These are phyloP conservation scores for Nemania sp. DNA, from an alignment of 2,329 filamentous ascomycete species.

Conservation along the genomic window DNA sequence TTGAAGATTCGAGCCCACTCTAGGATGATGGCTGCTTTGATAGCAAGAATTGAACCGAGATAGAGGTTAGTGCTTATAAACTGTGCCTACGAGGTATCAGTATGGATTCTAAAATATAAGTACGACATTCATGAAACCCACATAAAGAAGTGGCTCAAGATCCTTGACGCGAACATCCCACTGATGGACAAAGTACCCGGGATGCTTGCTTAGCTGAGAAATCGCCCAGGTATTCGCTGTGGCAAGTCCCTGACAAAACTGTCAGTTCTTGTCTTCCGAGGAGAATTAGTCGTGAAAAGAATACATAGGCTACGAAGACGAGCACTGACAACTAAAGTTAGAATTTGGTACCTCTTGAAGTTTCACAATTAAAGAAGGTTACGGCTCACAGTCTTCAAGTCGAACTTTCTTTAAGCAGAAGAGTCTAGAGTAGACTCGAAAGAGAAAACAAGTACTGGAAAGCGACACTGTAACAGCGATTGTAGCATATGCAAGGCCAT, in stretches of 20 bases:
- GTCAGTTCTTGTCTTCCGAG: too few relatives aligned
- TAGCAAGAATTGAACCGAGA: too few relatives aligned
- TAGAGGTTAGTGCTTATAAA: too few relatives aligned
- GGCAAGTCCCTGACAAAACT: neutral
- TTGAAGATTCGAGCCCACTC: too few relatives aligned
- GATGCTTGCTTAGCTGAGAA: neutral
- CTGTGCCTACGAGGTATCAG: too few relatives aligned
- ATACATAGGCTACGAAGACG: neutral
- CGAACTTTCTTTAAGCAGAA: neutral
- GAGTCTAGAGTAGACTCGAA: neutral
- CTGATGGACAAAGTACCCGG: conserved; percentile 7
- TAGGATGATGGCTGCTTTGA: too few relatives aligned
- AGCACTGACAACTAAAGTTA: too few relatives aligned
- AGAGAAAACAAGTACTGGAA: neutral
- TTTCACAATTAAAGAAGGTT: neutral
- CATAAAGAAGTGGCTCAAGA: neutral
- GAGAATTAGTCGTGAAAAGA: neutral
- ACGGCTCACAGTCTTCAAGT: neutral
- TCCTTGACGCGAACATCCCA: conserved; percentile 1
- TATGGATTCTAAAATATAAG: neutral
- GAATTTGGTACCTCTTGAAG: too few relatives aligned
- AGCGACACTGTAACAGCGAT: neutral
- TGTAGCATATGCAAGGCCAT: neutral
- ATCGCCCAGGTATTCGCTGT: neutral
- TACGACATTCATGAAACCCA: neutral